Evolutionary conservation across 1,284 basidiomycete genomes (phyloP), one percentile per base, ranked within the genome.

Genomic region (Tilletia horrida): DNA sequence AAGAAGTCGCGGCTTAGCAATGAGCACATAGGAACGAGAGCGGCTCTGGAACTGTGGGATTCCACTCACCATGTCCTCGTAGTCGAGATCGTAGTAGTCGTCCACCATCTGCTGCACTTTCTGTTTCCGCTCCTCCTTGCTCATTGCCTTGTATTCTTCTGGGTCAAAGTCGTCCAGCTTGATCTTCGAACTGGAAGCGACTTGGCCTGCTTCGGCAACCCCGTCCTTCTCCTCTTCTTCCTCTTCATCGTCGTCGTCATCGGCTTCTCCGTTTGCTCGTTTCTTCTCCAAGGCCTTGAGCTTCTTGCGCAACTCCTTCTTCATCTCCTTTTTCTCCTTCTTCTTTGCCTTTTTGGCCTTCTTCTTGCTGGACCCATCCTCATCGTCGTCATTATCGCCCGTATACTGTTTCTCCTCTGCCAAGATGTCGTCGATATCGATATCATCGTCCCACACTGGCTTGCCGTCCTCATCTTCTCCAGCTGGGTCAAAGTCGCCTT

Each of bases 41-140:
- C n/a, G n/a, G n/a, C n/a, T n/a, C n/a, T n/a, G n/a, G 23, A 18
- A 44, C 9, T 8, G 18, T 8, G 43, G 18, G 40, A n/a, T n/a
- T n/a, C n/a, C 2, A 83, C 89, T 76, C 71, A 93, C 92, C 85
- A 96, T 87, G 81, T 97, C 94, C 83, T 97, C 97, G 84, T 97
- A 96, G 74, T 97, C 93, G 21, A 97, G 85, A 35, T 85, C 88
- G 81, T 93, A 90, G 64, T 97, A 86, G 79, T 93, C 91, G 70
- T 94, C 91, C 88, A 97, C 90, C 74, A 94, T 91, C 76, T 91
- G 85, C 66, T 93, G 88, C 65, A 94, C 83, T 74, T 88, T 66
- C 18, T 74, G 67, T 64, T 77, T 76, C 35, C 76, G 73, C 65
- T 81, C 81, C 3, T 70, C 65, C 7, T 73, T 52, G 2, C 40